Base-by-base conservation (phyloP, 2,329 filamentous ascomycete species). In the Cercospora sp. region DNA sequence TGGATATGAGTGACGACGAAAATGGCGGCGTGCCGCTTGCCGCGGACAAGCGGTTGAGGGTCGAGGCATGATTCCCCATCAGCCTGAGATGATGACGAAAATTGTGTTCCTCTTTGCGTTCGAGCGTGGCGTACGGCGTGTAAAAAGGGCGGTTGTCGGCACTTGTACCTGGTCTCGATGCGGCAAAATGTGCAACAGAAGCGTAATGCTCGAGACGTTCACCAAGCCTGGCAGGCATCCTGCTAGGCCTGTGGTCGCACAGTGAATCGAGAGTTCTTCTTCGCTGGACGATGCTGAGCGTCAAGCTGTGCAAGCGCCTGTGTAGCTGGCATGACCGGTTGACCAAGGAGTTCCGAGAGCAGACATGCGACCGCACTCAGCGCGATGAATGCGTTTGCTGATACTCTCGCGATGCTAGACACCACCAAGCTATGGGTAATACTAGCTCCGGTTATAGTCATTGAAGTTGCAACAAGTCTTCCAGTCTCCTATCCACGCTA, bases 1-100 rank as follows among this genome's bases (percentile, higher is more conserved):
- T 82, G 58, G 86, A 55, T 3, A 68, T 68, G 66, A 58, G 63
- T 48, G 63, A 84, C 55, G 87, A 86, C 62, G 74, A 73, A 8
- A 68, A 72, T 12, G 69, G 68, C 7, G 71, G 67, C 26, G 69
- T 72, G 53, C 60, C 63, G 59, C 28, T 71, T 20, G 68, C 70
- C 8, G 53, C 64, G 48, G 72, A 72, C 9, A 77, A 77, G 71
- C 72, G 71, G 65, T 61, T 63, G 28, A 76, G 69, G 68, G 64
- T 76, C 23, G 68, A 71, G 40, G 68, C 58, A 33, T 75, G 53
- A 73, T 53, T 57, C 30, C 23, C 51, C 36, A 13, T 28, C 60
- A 3, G 40, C 36, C 23, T 1, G 12, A 16, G 20, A 6, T n/a
- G 48, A 53, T 59, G 55, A 59, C 55, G 55, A 59, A 59, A 33